Base-by-base conservation (phyloP, 2,329 filamentous ascomycete species). In the Pseudogymnoascus sp. region DNA sequence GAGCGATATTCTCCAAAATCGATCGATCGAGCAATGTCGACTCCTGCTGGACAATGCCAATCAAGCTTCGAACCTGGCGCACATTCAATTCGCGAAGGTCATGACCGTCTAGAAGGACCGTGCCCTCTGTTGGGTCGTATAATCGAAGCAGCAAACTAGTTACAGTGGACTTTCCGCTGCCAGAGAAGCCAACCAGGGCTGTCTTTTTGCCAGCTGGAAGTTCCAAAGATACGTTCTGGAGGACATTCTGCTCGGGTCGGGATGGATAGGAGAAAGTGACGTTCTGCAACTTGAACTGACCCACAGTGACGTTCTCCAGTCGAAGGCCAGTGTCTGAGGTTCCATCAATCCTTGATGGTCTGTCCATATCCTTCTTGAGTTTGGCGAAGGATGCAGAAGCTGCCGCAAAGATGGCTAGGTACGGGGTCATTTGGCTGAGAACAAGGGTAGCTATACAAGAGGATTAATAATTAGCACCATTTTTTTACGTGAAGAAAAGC, bases 111-210 rank as follows among this genome's bases (percentile, higher is more conserved):
- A 78, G 71, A 12, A 68, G 66, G 14, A 78, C 74, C 4, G 63
- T 63, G 9, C 75, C 76, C 64, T 60, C 52, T 5, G 49, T 67
- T 2, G 72, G 73, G 33, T 67, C 81, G 67, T 95, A 91, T 0
- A 97, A 79, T 0, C 88, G 85, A 3, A 96, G 76, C 0, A 97
- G 78, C 0, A 97, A 77, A 0, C 88, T 84, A 0, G 88, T 82
- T 37, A 97, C 80, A 0, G 93, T 97, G 12, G 89, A 93, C 76
- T 99, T 97, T 0, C 95, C 93, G n/a, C 88, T 90, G 0, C 95
- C 93, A 0, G 92, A 96, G 0, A 83, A 77, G 0, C 93, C 93
- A 1, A 96, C 91, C 18, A 97, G 85, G 2, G 90, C 91, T 0
- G 87, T 87, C 67, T 85, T 89, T 3, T 83, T 85, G 21, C 87